Evolutionary conservation across 495 filamentous ascomycete genomes (phyloP), one percentile per base, ranked within the genome.

Genomic region (Podospora fimiseda): DNA sequence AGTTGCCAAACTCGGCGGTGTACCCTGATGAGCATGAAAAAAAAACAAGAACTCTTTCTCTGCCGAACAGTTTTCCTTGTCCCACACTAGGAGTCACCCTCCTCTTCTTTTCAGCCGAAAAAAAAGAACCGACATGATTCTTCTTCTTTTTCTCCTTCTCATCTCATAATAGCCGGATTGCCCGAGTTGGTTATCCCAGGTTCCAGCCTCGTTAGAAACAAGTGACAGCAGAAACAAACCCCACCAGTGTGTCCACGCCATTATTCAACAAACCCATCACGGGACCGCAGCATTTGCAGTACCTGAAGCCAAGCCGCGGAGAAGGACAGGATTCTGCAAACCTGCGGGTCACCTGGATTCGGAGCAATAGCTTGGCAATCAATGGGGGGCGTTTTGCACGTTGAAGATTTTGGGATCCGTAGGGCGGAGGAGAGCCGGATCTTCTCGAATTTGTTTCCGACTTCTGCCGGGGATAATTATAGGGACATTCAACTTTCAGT

Each of bases 111-210:
- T 47, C 22, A 47, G 44, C 21, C 23, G 22, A 47, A n/a, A 20
- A n/a, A 16, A 5, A 30, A 33, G 14, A 36, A n/a, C n/a, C n/a
- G n/a, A n/a, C n/a, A n/a, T n/a, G n/a, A 3, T 24, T 11, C 13
- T 47, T 47, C 33, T 47, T 41, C 16, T 41, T 14, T 41, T 22
- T 27, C 44, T 23, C 23, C 33, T 23, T 47, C 22, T 27, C 44
- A 47, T 44, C 8, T 2, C 15, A 44, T n/a, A 47, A 47, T 47
- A 47, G 23, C 44, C 44, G 44, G 44, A 14, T 36, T 47, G 21
- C 44, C 44, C 44, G 44, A 47, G 44, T 47, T 47, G 44, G 44
- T 8, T 14, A n/a, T 47, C 33, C 24, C 44, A 14, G 14, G 27
- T 33, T 33, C 27, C 27, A 33, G 27, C 27, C 27, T 33, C 11